phyloP scores from a whole-genome alignment of 805 yeast species.

The Candida parachauliodes region DNA sequence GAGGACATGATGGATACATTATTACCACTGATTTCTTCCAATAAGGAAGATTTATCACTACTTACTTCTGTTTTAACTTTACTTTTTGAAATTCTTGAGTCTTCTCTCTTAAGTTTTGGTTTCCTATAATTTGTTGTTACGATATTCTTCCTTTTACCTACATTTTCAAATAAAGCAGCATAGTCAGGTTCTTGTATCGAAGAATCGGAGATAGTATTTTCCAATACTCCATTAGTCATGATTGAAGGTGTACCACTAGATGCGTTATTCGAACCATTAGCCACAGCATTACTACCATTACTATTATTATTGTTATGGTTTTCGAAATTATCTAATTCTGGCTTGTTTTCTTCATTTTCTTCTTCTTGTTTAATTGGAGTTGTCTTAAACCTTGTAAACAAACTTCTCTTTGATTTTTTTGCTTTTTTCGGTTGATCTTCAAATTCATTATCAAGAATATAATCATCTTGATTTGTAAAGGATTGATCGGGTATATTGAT shows the following conservation, averaged over 20 bases:
- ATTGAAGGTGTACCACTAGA: constrained; percentile 23
- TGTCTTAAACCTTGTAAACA: constrained; percentile 38
- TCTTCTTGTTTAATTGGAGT: constrained; percentile 11
- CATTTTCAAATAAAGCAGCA: constrained; percentile 41
- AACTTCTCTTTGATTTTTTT: constrained; percentile 30
- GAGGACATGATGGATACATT: constrained; percentile 12
- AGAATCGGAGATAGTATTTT: constrained; percentile 9
- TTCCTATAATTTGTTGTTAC: constrained; percentile 20
- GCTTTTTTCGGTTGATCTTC: constrained; percentile 23
- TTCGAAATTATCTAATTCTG: constrained; percentile 7
- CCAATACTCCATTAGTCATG: constrained; percentile 14
- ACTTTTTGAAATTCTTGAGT: not conserved
- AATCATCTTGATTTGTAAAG: constrained; percentile 10
- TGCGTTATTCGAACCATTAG: no score
- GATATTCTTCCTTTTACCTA: constrained; percentile 36
- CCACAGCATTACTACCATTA: no score
- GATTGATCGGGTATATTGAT: constrained; percentile 1
- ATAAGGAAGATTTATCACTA: constrained; percentile 9
- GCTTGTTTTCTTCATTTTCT: constrained; percentile 8
- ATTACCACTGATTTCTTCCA: constrained; percentile 7
- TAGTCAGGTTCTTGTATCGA: constrained; percentile 33
- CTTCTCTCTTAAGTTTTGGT: constrained; percentile 19
- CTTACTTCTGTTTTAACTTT: constrained; percentile 6
- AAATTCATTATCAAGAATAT: constrained; percentile 19
- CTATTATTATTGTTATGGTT: constrained; percentile 8